Conservation (phyloP, 495 filamentous ascomycete genomes). For the Trichoderma erinaceum region DNA sequence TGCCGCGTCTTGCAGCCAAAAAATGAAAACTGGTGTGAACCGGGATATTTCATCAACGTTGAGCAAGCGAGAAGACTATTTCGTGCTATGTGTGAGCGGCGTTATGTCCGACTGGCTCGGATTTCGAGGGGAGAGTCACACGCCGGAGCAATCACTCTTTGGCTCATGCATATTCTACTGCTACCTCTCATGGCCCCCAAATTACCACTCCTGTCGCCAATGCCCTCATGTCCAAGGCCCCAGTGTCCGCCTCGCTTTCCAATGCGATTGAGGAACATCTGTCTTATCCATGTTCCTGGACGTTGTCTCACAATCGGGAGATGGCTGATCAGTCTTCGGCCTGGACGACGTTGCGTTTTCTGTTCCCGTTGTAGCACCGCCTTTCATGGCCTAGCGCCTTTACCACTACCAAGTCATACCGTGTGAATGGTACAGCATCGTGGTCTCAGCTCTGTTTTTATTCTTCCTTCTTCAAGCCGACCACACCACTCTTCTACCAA, state of each 20-base stretch:
- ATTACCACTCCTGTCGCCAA: not conserved
- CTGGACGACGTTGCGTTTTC: not conserved
- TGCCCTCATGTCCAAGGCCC: not conserved
- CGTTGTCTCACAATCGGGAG: not conserved
- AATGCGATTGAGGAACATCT: not conserved
- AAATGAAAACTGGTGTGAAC: not conserved
- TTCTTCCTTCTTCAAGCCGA: not conserved
- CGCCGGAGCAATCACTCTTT: not conserved
- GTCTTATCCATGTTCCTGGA: not conserved
- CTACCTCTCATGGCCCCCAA: not conserved
- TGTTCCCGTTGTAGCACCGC: not conserved
- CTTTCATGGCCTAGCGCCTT: constrained; percentile 3
- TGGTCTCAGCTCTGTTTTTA: not conserved
- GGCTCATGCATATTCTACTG: constrained; percentile 4
- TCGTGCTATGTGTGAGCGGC: constrained; percentile 8
- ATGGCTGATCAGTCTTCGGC: not conserved
- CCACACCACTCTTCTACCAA: not conserved
- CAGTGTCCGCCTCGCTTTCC: not conserved
- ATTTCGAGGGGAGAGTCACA: not conserved
- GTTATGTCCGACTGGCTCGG: not conserved
- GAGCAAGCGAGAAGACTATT: not conserved
- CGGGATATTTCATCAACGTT: not conserved
- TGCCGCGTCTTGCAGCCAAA: not conserved
- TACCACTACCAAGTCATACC: not conserved
- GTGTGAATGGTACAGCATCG: not conserved